phyloP scores from a whole-genome alignment of 257 asterid genomes.

The Schizonepeta tenuifolia region DNA sequence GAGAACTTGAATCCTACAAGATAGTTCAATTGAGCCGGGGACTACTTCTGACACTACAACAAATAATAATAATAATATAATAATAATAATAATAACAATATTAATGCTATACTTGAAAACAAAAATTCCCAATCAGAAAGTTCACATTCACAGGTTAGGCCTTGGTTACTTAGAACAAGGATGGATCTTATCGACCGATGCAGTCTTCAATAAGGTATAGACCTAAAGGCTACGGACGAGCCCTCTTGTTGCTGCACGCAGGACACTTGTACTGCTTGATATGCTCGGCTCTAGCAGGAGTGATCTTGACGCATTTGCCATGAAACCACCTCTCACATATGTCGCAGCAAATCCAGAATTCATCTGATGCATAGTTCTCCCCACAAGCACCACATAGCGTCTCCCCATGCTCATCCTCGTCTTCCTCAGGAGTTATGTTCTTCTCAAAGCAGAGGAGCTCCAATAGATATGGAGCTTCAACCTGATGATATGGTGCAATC shows the following conservation, averaged over 20 bases:
- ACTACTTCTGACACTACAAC: conserved; percentile 26
- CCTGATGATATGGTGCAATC: too few relatives aligned
- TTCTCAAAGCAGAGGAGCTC: too few relatives aligned
- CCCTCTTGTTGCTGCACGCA: conserved; percentile 74
- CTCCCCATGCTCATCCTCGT: conserved; percentile 66
- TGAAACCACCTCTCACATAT: conserved; percentile 84
- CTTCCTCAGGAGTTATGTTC: conserved; percentile 27
- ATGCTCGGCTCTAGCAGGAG: conserved; percentile 82
- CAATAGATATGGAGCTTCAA: too few relatives aligned
- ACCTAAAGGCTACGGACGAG: conserved; percentile 43
- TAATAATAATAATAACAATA: too few relatives aligned
- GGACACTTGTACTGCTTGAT: conserved; percentile 91
- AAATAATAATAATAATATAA: conserved; percentile 26
- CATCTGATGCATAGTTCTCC: conserved; percentile 58
- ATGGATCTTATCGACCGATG: conserved; percentile 1
- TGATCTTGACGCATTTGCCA: conserved; percentile 54
- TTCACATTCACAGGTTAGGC: conserved; percentile 40
- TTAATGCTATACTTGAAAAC: conserved; percentile 20
- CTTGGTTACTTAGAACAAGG: conserved; percentile 26
- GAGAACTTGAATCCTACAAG: conserved; percentile 16
- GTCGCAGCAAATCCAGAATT: conserved; percentile 90
- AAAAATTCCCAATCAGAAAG: conserved; percentile 27
- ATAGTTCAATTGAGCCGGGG: conserved; percentile 26
- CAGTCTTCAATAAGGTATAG: conserved; percentile 22
- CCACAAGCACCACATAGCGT: conserved; percentile 83